Base-by-base conservation (phyloP, 352 stramenopile genomes). In the Phytophthora melonis region DNA sequence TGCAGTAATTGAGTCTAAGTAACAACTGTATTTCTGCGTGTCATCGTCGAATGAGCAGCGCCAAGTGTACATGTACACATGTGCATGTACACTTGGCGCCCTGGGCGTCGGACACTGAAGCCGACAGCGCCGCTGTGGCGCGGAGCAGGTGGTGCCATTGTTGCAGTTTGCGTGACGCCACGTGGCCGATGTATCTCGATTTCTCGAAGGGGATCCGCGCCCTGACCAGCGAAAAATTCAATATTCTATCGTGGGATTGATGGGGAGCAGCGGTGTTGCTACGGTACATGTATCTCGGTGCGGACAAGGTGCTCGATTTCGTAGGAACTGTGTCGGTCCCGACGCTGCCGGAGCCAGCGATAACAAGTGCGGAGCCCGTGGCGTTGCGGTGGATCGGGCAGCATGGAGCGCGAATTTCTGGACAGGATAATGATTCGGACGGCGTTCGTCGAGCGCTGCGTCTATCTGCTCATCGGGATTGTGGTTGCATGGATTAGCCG, bases 391-490 rank as follows among this genome's bases (percentile, higher is more conserved):
- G 58, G 66, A 72, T 72, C 55, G 66, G 45, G 55, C 54, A 25
- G 30, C 43, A 58, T 65, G 30, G 55, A 55, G 23, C 36, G 23
- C 63, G 30, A 30, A 47, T 68, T 73, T 73, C 66, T 73, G 66
- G 66, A 73, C 66, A 72, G 14, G 56, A 39, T 49, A 49, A 45
- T 52, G 65, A 61, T 56, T 45, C 32, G 36, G 43, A 65, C 34
- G 14, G 18, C 21, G 36, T 23, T 23, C 25, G 52, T 14, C 54
- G 4, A 59, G 25, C 9, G 10, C 32, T 9, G 57, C 56, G 34
- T 68, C 66, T 67, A 68, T 73, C 41, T 73, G 58, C 58, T 54
- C 43, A 11, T 23, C 16, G 39, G 36, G 64, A 67, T 66, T 59
- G 65, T 71, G 65, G 50, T 63, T 68, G 36, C 36, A 60, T 21